These are phyloP conservation scores for Takashimella tepidaria DNA, from an alignment of 1,284 basidiomycete species.

Conservation along the genomic window DNA sequence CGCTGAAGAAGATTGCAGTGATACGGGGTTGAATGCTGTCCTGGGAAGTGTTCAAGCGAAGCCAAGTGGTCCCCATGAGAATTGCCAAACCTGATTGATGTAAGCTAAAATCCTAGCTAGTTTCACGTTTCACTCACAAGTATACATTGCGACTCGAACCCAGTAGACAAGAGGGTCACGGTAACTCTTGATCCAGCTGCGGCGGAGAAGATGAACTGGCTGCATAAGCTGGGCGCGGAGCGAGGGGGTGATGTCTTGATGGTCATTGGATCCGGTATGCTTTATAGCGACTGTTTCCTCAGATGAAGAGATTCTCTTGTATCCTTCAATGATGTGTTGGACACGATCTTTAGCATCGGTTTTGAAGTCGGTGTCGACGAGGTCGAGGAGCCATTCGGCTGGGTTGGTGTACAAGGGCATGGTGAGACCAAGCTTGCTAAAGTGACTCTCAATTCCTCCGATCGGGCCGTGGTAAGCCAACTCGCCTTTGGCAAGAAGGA, in stretches of 20 bases:
- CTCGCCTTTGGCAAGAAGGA: slow-evolving; percentile 39
- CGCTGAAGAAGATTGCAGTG: slow-evolving; percentile 52
- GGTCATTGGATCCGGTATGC: not conserved
- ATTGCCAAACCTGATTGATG: slow-evolving; percentile 58
- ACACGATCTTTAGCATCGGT: slow-evolving; percentile 1
- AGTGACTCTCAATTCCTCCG: slow-evolving; percentile 12
- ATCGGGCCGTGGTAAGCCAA: slow-evolving; percentile 28
- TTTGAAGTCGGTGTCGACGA: slow-evolving; percentile 32
- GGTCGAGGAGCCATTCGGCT: slow-evolving; percentile 29
- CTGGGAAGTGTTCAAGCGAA: slow-evolving; percentile 49
- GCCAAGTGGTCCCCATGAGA: slow-evolving; percentile 59
- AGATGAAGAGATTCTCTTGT: not conserved
- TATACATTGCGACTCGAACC: slow-evolving; percentile 59
- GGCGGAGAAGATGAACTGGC: slow-evolving; percentile 4
- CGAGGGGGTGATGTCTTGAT: not conserved
- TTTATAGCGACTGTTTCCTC: no score
- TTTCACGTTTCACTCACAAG: slow-evolving; percentile 7
- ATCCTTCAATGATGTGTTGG: not conserved
- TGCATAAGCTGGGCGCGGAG: not conserved
- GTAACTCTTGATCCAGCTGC: slow-evolving; percentile 20
- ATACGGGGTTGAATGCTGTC: slow-evolving; percentile 43
- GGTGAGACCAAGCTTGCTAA: slow-evolving; percentile 14
- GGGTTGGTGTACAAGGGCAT: slow-evolving; percentile 27
- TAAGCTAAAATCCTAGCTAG: not conserved
- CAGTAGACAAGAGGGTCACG: slow-evolving; percentile 58